Evolutionary conservation across 495 filamentous ascomycete species (phyloP), one percentile per base, ranked within the genome.

Genomic region (Aspergillus egyptiacus): DNA sequence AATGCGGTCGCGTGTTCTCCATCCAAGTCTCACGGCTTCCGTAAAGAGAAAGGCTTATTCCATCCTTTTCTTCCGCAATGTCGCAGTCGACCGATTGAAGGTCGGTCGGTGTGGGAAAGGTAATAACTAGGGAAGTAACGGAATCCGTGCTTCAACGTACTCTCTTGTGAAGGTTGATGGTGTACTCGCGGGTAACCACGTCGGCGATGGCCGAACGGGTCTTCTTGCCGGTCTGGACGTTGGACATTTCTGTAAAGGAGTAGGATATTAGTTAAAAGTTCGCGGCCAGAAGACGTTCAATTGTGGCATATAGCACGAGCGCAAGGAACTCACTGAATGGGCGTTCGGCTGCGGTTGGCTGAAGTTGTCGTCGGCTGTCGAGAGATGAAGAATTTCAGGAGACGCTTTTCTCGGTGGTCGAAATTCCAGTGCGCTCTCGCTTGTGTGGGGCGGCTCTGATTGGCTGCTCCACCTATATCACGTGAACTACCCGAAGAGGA

Each of bases 121-220:
- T 31, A 23, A 31, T 35, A 33, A 24, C 14, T 27, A 33, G 24
- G 35, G 32, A 32, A 41, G 30, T 46, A 40, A 30, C 24, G 34
- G 19, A 41, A 20, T 46, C 35, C 27, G 31, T 28, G 35, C 54
- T 44, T 72, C 65, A 72, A 88, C 87, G 71, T 94, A 97, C 93
- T 73, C 91, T 84, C 84, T 95, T 97, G 86, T 99, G 93, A 56
- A 99, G 76, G 82, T 99, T 91, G 80, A 99, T 99, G 71, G 93
- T 99, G 83, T 97, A 99, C 80, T 99, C 94, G 80, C 93, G 89
- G 51, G 93, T 83, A 66, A 99, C 93, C 63, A 97, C 94, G 74
- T 97, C 91, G 66, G 87, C 85, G 71, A 97, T 95, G 74, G 93
- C 93, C 68, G 90, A 96, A 67, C 91, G 87, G 61, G 74, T 63